Conservation (phyloP, 495 filamentous ascomycete genomes). For the Penicillium fimorum region DNA sequence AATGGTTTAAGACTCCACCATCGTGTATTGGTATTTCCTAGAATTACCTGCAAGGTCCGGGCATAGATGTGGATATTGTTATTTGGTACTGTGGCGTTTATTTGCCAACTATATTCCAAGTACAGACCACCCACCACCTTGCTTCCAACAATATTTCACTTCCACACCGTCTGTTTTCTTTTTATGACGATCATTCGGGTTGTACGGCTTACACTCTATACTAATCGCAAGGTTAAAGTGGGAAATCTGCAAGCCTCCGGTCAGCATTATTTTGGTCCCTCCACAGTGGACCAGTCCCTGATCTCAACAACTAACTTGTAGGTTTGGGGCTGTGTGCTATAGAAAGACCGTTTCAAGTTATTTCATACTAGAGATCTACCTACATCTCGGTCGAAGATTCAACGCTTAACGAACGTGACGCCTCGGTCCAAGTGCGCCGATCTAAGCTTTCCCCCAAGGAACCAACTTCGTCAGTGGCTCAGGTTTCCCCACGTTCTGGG, state of each 20-base stretch:
- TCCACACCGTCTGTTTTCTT: neutral
- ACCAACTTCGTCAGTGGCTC: neutral
- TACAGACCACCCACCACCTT: neutral
- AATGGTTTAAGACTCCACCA: neutral
- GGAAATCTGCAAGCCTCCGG: constrained; percentile 2
- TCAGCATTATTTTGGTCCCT: constrained; percentile 1
- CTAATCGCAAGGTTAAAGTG: neutral
- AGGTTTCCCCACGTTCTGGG: constrained; percentile 1
- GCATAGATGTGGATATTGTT: neutral
- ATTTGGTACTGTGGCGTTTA: neutral
- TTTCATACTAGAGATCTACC: neutral
- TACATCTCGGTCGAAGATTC: neutral
- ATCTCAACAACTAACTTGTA: neutral
- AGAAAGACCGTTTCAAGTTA: neutral
- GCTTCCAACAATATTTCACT: neutral
- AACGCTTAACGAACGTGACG: constrained; percentile 9
- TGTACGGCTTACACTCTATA: neutral
- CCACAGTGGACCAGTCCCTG: constrained; percentile 2
- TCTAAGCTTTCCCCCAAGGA: neutral
- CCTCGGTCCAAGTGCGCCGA: constrained; percentile 7
- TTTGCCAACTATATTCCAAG: neutral
- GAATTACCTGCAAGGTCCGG: neutral
- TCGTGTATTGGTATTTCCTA: neutral
- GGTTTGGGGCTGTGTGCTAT: neutral
- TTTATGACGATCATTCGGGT: neutral